Evolutionary conservation across 345 rosid species (phyloP), one percentile per base, ranked within the genome.

Genomic region (Arabidopsis thaliana): DNA sequence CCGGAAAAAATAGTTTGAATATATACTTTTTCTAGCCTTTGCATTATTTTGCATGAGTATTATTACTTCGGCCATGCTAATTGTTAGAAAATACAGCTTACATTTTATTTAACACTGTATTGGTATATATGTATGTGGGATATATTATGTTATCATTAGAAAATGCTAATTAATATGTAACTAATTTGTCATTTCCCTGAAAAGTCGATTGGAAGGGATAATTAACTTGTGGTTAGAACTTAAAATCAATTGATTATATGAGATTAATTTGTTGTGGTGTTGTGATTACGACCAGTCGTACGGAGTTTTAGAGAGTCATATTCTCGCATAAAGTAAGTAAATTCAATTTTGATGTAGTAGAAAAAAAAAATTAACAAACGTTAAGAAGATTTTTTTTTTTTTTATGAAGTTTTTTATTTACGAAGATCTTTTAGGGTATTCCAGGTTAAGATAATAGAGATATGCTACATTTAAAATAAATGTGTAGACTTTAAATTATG

Each of bases 151-250:
- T 68, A 20, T 50, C 30, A n/a, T 37, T 72, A 20, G 8, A 14
- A 49, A 50, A 2, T 5, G 44, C n/a, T 40, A 72, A 38, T 10
- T 64, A 32, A 52, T 44, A 73, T 16, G 34, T 64, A 23, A 65
- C 32, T 5, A 55, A 45, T 33, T 58, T 37, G 48, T 65, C 51
- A 66, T 22, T 49, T 59, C 45, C 30, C 8, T 28, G 67, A 38
- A 7, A 67, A 75, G 66, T 49, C 56, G 62, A 56, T 59, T 32
- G 23, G 30, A 41, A 59, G 56, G 38, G 38, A 67, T 28, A 16
- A 16, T 49, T 75, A 75, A 14, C 22, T 69, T 76, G 74, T 68
- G 33, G 69, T 68, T 76, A 62, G 10, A 69, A 62, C 75, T 76
- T 69, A 52, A 16, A 76, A 69, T 69, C 51, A 61, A 5, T 42